These are phyloP conservation scores for Coleophoma cylindrospora DNA, from an alignment of 2,329 filamentous ascomycete genomes.

Conservation along the genomic window DNA sequence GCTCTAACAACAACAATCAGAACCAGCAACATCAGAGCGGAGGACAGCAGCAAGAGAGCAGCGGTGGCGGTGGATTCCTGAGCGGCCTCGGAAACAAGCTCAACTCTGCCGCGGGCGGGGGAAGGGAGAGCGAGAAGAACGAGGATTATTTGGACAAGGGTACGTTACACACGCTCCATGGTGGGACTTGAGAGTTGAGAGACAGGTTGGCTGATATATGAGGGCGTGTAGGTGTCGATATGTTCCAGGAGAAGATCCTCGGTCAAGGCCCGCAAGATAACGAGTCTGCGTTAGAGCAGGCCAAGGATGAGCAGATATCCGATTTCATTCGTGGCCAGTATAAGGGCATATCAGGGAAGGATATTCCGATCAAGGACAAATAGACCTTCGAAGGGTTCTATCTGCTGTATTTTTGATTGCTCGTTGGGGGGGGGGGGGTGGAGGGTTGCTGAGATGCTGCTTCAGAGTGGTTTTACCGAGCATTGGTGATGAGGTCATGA, in stretches of 20 bases:
- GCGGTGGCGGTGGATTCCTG: slow-evolving; percentile 38
- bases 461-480: too few species aligned
- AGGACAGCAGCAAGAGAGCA: slow-evolving; percentile 16
- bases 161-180: slow-evolving; percentile 25
- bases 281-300: slow-evolving; percentile 70
- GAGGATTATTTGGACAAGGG: slow-evolving; percentile 82
- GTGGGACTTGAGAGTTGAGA: too few species aligned
- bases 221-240: slow-evolving; percentile 59
- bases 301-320: slow-evolving; percentile 75
- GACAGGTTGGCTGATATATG: slow-evolving; percentile 5
- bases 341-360: slow-evolving; percentile 62
- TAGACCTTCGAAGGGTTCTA: slow-evolving; percentile 27
- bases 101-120: slow-evolving; percentile 68
- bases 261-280: slow-evolving; percentile 67
- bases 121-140: slow-evolving; percentile 71
- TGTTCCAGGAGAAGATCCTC: slow-evolving; percentile 70
- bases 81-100: slow-evolving; percentile 65
- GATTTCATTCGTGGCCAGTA: slow-evolving; percentile 68
- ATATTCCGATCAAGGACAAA: slow-evolving; percentile 69
- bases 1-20: slow-evolving; percentile 27
- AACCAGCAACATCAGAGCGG: slow-evolving; percentile 14
- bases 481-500: too few species aligned
- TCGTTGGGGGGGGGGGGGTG: too few species aligned
- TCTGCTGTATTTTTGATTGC: too few species aligned
- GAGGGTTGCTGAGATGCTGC: too few species aligned